These are phyloP conservation scores for Ogataea neopini DNA, from an alignment of 805 yeast genomes.

Conservation along the genomic window DNA sequence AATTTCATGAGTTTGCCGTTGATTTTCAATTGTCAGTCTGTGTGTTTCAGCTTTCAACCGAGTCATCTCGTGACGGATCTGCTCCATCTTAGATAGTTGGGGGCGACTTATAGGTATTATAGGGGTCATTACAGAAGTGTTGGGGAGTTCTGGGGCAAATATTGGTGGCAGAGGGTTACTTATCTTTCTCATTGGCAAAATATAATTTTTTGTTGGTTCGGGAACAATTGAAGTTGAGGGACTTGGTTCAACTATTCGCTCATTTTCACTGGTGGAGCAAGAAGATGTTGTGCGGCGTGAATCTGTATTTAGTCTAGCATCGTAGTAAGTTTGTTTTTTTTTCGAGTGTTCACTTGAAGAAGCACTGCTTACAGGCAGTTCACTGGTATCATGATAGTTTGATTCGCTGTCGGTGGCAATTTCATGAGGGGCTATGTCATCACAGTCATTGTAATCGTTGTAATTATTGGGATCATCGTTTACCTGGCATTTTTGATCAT, in stretches of 20 bases:
- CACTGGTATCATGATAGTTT: background rate
- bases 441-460: background rate
- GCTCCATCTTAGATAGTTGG: too few species aligned
- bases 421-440: background rate
- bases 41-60: background rate
- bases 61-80: background rate
- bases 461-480: background rate
- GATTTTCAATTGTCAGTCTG: background rate
- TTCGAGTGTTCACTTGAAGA: background rate
- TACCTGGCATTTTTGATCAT: background rate
- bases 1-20: background rate
- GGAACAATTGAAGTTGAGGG: background rate
- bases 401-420: background rate
- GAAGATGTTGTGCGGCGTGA: background rate
- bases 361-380: background rate
- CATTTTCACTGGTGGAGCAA: background rate
- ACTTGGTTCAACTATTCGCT: background rate
- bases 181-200: too few species aligned
- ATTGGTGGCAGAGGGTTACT: background rate
- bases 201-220: background rate
- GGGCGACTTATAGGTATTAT: too few species aligned
- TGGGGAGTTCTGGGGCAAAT: background rate
- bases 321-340: background rate
- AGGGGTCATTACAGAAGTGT: background rate
- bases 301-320: background rate